Base-by-base conservation (phyloP, 306 rosid genomes). In the Pterocarpus macrocarpus region DNA sequence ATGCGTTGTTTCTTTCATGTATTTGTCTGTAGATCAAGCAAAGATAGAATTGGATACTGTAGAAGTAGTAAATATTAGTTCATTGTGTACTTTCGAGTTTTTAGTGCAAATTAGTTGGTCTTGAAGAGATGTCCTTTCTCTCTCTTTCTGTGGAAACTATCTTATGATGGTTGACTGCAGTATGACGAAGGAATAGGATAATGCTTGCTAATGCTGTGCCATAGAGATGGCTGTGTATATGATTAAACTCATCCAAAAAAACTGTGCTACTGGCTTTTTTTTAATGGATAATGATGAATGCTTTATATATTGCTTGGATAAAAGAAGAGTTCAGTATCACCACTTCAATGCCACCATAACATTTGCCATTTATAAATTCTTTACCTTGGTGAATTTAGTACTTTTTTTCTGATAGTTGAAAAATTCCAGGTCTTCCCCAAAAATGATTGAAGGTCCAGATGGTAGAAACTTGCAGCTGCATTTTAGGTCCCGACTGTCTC, bases 391-490 rank as follows among this genome's bases (percentile, higher is more conserved):
- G 63, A 38, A 66, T 22, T 47, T 70, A 43, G 65, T 75, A 45
- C 76, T 78, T 84, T 68, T 22, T 62, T 78, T 75, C 85, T 79
- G 61, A 79, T 47, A 76, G 35, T 52, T 57, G 43, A 80, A 63
- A 64, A 69, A 70, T 84, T 91, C 80, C 91, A 96, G 99, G 94
- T 92, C 99, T 80, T 90, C 98, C 9, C 99, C 99, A 75, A 96
- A 89, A 87, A 90, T 87, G 87, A 90, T 96, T 79, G 98, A 96
- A 90, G 98, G 97, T 88, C 97, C 97, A 6, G 91, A 91, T 85
- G 97, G 93, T 71, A 86, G 90, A 69, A 96, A 87, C 91, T 85
- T 96, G 90, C 97, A 87, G 82, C 92, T 96, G 56, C 90, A 86
- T 36, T 96, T 92, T 81, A 90, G 22, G 93, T 90, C 99, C 64